phyloP scores from a whole-genome alignment of 768 basidiomycete genomes.

The Mycena chlorophos region DNA sequence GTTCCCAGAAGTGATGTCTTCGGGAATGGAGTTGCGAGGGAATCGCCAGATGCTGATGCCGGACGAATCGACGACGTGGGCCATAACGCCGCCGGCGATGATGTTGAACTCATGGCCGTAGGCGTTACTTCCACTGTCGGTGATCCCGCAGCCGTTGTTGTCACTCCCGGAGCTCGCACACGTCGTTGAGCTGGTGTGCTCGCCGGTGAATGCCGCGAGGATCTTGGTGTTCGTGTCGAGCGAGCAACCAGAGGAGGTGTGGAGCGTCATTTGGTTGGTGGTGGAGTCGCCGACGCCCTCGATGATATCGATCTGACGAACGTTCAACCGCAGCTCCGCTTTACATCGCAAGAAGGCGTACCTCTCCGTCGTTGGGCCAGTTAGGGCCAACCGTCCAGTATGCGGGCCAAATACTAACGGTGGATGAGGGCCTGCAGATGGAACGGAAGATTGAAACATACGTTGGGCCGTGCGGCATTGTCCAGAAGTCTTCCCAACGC shows the following conservation, averaged over 20 bases:
- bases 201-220: constrained; percentile 24
- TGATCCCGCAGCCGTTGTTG: constrained; percentile 54
- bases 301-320: constrained; percentile 71
- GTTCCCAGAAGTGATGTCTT: constrained; percentile 44
- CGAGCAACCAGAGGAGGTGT: constrained; percentile 49
- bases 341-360: constrained; percentile 20
- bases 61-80: constrained; percentile 50
- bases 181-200: constrained; percentile 27
- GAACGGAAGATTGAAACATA: neutral
- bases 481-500: constrained; percentile 43
- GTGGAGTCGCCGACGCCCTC: constrained; percentile 75
- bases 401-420: constrained; percentile 53
- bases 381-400: constrained; percentile 52
- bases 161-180: constrained; percentile 42
- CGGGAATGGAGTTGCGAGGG: constrained; percentile 49
- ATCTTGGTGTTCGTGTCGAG: constrained; percentile 31
- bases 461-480: constrained; percentile 62
- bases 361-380: constrained; percentile 54
- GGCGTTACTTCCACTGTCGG: constrained; percentile 38
- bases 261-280: constrained; percentile 59
- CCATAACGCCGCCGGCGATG: constrained; percentile 53
- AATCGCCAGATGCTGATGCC: constrained; percentile 64
- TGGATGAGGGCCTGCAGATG: neutral
- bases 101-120: constrained; percentile 50
- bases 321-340: neutral